Evolutionary conservation across 2,329 filamentous ascomycete species (phyloP), one percentile per base, ranked within the genome.

Genomic region (Arthroderma sp.): DNA sequence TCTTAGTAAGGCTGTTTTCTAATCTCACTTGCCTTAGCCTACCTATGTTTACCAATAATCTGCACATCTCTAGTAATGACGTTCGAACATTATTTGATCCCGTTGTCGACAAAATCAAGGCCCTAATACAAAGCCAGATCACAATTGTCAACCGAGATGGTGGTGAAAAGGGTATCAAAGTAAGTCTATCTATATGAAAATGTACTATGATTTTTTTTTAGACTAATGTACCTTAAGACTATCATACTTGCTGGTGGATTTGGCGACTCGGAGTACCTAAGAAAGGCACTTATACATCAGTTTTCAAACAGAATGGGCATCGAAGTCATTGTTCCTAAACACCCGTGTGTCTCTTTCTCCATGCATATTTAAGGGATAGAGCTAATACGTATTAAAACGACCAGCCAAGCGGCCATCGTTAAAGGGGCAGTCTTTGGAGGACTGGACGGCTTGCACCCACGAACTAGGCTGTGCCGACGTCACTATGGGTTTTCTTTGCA

Each of bases 231-330:
- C 49, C 37, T 51, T 21, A 28, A 61, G 60, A 58, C 39, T 33
- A 60, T 61, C 25, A 58, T 61, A 25, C 54, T 61, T 28, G 58
- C 58, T 21, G 60, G 58, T 21, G 60, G 58, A 9, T 60, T 61
- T 47, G 60, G 58, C 3, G 56, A 60, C 39, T 60, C 60, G 15
- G 51, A 60, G 37, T 61, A 61, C 38, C 52, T 61, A 11, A 41
- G 52, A 39, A 52, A 56, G 23, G 49, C 25, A 4, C 41, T 61
- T n/a, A 17, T 21, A 19, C 23, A 54, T 39, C 25, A 35, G 19
- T 60, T 59, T 31, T 31, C 35, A 11, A 31, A 39, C 5, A 2
- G 23, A 15, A 21, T 28, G 33, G 21, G 19, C 2, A 47, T 59
- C 25, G 6, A 47, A 33, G 21, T 59, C 25, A 57, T 57, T 9